A percentile compares a stretch with the other conserved stretches of the same genome.
Evolutionary conservation across 352 stramenopile genomes (phyloP).

Genomic region (Pythium brassicae): DNA sequence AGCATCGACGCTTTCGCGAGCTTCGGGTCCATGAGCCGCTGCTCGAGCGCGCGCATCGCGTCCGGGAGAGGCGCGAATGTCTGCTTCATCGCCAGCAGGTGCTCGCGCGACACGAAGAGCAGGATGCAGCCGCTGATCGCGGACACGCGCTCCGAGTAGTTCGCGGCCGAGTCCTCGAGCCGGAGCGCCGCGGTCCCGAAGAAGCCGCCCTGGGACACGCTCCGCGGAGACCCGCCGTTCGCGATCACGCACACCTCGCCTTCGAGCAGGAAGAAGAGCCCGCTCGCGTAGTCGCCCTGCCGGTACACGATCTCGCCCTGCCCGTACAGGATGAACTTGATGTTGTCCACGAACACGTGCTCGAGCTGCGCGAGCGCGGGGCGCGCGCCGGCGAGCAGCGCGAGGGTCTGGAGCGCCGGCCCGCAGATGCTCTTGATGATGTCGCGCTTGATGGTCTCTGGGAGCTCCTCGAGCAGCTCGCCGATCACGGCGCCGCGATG

Average conservation of each 20-base stretch:
- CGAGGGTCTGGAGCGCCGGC: slow-evolving; percentile 48
- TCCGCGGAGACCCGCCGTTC: slow-evolving; percentile 28
- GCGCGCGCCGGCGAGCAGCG: slow-evolving; percentile 36
- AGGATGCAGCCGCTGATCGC: slow-evolving; percentile 53
- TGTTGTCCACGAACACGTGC: slow-evolving; percentile 52
- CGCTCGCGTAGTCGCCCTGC: slow-evolving; percentile 49
- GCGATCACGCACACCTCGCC: slow-evolving; percentile 46
- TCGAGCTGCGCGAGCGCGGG: slow-evolving; percentile 47
- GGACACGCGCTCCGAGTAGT: slow-evolving; percentile 43
- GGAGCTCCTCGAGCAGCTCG: slow-evolving; percentile 50
- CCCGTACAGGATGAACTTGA: slow-evolving; percentile 65
- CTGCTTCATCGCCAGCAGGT: slow-evolving; percentile 32
- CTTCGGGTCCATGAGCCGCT: slow-evolving; percentile 45
- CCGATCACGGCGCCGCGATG: slow-evolving; percentile 61
- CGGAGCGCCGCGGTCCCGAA: slow-evolving; percentile 43
- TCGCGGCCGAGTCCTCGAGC: slow-evolving; percentile 26
- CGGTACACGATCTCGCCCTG: slow-evolving; percentile 65
- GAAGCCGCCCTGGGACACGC: slow-evolving; percentile 44
- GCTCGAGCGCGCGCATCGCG: slow-evolving; percentile 36
- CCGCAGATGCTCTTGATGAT: slow-evolving; percentile 62
- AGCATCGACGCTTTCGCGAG: slow-evolving; percentile 29
- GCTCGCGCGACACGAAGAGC: slow-evolving; percentile 45
- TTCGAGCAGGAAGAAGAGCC: slow-evolving; percentile 54
- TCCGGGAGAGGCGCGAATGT: slow-evolving; percentile 28
- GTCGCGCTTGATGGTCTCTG: slow-evolving; percentile 50